A percentile compares a stretch with the other conserved stretches of the same genome.
Evolutionary conservation across 2,329 filamentous ascomycete genomes (phyloP).

Genomic region (Alternaria rosae): DNA sequence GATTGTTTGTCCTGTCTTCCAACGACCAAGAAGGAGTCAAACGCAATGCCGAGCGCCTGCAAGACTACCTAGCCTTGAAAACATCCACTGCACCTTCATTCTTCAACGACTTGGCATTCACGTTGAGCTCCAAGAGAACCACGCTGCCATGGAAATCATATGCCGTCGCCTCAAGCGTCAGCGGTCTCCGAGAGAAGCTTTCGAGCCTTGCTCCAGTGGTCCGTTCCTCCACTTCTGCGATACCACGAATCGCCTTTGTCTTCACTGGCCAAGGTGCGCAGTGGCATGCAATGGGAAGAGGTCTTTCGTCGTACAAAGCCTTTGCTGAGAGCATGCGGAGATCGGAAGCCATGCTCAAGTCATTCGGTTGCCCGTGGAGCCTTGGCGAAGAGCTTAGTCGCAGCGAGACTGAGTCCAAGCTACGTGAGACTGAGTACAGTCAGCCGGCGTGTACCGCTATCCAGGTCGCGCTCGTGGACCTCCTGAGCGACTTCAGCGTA

Average conservation of each 20-base stretch:
- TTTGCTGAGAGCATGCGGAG: constrained; percentile 8
- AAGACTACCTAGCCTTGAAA: constrained; percentile 8
- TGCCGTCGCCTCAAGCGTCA: neutral
- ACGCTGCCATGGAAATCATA: constrained; percentile 11
- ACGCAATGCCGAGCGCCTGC: constrained; percentile 7
- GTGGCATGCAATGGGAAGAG: constrained; percentile 42
- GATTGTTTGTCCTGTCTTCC: constrained; percentile 6
- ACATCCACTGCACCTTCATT: neutral
- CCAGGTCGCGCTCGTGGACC: constrained; percentile 28
- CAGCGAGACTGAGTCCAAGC: neutral
- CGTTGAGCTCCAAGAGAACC: constrained; percentile 6
- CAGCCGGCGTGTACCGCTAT: constrained; percentile 30
- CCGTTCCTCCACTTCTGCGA: constrained; percentile 6
- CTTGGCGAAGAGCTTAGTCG: constrained; percentile 9
- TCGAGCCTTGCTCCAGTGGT: constrained; percentile 7
- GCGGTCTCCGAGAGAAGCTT: neutral
- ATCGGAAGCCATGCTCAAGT: constrained; percentile 12
- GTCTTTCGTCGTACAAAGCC: neutral
- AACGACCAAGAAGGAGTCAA: constrained; percentile 13
- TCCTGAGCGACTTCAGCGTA: constrained; percentile 19
- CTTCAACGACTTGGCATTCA: constrained; percentile 6
- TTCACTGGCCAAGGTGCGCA: constrained; percentile 47
- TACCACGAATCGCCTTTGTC: constrained; percentile 29
- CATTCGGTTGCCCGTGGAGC: constrained; percentile 9
- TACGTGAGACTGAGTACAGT: constrained; percentile 15